Base-by-base conservation (phyloP, 2,329 filamentous ascomycete genomes). In the Epichloe amarillans region DNA sequence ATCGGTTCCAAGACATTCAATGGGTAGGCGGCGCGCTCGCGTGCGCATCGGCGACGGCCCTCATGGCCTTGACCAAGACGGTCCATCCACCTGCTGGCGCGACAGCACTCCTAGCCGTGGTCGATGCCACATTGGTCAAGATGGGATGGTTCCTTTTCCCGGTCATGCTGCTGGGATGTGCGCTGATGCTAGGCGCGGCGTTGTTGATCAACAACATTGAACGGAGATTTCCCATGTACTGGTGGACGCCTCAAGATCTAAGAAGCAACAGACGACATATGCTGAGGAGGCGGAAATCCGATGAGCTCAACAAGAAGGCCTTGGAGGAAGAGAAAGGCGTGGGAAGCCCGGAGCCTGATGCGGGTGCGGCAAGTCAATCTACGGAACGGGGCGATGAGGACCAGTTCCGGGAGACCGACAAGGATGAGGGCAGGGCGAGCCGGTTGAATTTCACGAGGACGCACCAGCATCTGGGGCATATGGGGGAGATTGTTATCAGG, bases 61-160 rank as follows among this genome's bases (percentile, higher is more conserved):
- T 79, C 51, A 89, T 88, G 85, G 74, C 73, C 0, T 58, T 87
- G 21, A 88, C 84, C 2, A 83, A 82, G 49, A 88, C 84, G 0
- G 73, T 86, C 0, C 83, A 89, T 56, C 85, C 85, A 0, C 86
- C 85, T 0, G 85, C 83, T 0, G 85, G 86, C 4, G 84, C 85
- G 8, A 89, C 84, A 0, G 84, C 83, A 0, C 66, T 90, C 1
- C 67, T 89, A 26, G 83, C 83, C 0, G 81, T 84, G 0, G 72
- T 80, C 1, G 78, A 82, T 52, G 67, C 73, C 2, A 67, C 70
- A 1, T 68, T 80, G 1, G 69, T 73, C 10, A 57, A 60, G 0
- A 64, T 88, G 11, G 83, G 84, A n/a, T 89, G 85, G 86, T 79
- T 74, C 53, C 65, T 87, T 12, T 62, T 88, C 5, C 77, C 81